Conservation (phyloP, 805 yeast species). For the Candida sithepensis region DNA sequence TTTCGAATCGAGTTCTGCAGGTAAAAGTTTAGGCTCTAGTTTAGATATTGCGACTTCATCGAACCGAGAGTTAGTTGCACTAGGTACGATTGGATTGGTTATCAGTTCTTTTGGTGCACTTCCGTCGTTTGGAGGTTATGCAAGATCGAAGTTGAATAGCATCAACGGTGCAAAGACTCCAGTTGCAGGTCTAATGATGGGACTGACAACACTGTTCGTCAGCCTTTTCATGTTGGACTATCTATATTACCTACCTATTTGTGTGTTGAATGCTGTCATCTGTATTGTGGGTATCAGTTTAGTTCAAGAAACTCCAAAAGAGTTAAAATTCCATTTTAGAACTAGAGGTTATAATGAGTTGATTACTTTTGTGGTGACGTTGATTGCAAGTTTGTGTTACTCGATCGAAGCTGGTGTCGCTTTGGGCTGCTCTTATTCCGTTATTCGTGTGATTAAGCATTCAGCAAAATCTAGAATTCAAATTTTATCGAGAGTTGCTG, state of each 20-base stretch:
- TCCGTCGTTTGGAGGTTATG: conserved; percentile 96
- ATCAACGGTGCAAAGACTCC: conserved; percentile 86
- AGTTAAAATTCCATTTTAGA: conserved; percentile 65
- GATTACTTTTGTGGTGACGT: conserved; percentile 61
- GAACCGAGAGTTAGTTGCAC: conserved; percentile 86
- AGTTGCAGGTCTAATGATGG: conserved; percentile 79
- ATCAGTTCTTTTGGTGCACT: conserved; percentile 62
- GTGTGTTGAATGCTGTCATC: conserved; percentile 77
- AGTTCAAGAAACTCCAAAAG: conserved; percentile 81
- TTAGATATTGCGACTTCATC: conserved; percentile 72
- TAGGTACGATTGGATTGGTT: conserved; percentile 70
- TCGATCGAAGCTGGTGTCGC: conserved; percentile 89
- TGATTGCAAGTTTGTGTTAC: conserved; percentile 58
- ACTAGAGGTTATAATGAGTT: conserved; percentile 78
- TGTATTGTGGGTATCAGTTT: conserved; percentile 73
- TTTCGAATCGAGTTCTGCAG: conserved; percentile 90
- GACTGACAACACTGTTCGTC: conserved; percentile 65
- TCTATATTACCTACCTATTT: conserved; percentile 71
- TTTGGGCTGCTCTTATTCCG: conserved; percentile 78
- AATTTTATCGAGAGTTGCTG: conserved; percentile 67
- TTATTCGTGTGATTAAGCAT: conserved; percentile 74
- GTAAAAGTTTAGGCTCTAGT: conserved; percentile 77
- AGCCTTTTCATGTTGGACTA: conserved; percentile 55
- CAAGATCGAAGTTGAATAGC: conserved; percentile 85
- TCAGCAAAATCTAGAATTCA: conserved; percentile 82